phyloP scores from a whole-genome alignment of 225 moss, liverwort and hornwort species.

The Sphagnum contortum region DNA sequence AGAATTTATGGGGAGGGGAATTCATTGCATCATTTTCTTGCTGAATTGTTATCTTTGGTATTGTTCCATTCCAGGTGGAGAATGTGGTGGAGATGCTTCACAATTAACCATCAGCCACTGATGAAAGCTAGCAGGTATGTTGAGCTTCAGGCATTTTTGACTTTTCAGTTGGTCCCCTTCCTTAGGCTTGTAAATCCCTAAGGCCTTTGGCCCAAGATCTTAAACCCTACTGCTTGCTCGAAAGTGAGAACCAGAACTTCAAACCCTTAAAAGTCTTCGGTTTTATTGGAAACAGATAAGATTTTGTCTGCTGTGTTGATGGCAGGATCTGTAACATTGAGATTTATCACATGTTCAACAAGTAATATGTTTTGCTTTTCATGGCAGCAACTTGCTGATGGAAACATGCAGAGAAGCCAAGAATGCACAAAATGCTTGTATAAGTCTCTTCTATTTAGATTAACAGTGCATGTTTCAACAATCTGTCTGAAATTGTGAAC shows the following conservation, averaged over 20 bases:
- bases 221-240: too few species aligned
- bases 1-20: background rate
- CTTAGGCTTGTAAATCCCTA: too few species aligned
- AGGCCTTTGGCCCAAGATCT: too few species aligned
- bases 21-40: background rate
- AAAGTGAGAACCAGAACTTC: too few species aligned
- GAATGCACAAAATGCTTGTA: conserved; percentile 70
- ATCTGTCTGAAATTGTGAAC: conserved; percentile 5
- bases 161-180: too few species aligned
- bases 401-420: conserved; percentile 99
- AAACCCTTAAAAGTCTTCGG: background rate
- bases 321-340: conserved; percentile 99
- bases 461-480: conserved; percentile 2
- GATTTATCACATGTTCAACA: conserved; percentile 99
- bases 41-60: background rate
- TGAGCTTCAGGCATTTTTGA: too few species aligned
- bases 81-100: conserved; percentile 99
- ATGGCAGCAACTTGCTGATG: conserved; percentile 98
- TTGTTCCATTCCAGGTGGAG: conserved; percentile 62
- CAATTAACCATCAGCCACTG: conserved; percentile 80
- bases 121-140: conserved; percentile 94
- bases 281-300: background rate
- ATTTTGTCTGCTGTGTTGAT: background rate
- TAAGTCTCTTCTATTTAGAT: conserved; percentile 95
- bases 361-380: conserved; percentile 98